These are phyloP conservation scores for Ustulina deusta DNA, from an alignment of 2,329 filamentous ascomycete species.

Conservation along the genomic window DNA sequence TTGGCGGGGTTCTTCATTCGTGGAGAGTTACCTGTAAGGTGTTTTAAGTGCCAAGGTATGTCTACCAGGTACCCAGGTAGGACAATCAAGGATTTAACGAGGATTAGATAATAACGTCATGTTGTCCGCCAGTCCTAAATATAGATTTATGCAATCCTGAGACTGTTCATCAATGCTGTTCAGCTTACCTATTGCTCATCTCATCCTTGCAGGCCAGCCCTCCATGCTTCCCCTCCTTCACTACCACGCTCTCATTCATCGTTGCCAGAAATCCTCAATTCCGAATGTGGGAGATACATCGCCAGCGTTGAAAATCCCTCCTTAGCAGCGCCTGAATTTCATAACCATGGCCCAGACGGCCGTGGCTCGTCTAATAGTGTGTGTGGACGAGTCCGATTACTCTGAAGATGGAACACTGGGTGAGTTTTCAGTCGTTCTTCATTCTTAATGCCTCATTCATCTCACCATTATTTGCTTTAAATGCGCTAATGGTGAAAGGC, in stretches of 20 bases:
- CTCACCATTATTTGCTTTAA: not conserved
- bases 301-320: not conserved
- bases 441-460: not conserved
- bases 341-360: slow-evolving; percentile 16
- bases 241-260: not conserved
- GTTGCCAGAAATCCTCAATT: not conserved
- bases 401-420: slow-evolving; percentile 31
- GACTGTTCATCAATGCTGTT: not conserved
- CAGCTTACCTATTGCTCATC: not conserved
- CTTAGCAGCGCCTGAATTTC: slow-evolving; percentile 5
- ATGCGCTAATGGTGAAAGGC: slow-evolving; percentile 26
- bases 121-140: slow-evolving; percentile 6
- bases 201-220: not conserved
- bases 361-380: slow-evolving; percentile 26
- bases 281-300: not conserved
- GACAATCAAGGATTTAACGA: not conserved
- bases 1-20: not conserved
- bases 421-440: slow-evolving; percentile 10
- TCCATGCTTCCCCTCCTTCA: not conserved
- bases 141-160: not conserved
- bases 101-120: no score
- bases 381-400: slow-evolving; percentile 33
- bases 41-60: not conserved
- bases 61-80: no score
- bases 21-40: no score